A percentile compares a stretch with the other conserved stretches of the same genome.
These are phyloP conservation scores for Naganishia albida DNA, from an alignment of 1,284 basidiomycete genomes.

Conservation along the genomic window DNA sequence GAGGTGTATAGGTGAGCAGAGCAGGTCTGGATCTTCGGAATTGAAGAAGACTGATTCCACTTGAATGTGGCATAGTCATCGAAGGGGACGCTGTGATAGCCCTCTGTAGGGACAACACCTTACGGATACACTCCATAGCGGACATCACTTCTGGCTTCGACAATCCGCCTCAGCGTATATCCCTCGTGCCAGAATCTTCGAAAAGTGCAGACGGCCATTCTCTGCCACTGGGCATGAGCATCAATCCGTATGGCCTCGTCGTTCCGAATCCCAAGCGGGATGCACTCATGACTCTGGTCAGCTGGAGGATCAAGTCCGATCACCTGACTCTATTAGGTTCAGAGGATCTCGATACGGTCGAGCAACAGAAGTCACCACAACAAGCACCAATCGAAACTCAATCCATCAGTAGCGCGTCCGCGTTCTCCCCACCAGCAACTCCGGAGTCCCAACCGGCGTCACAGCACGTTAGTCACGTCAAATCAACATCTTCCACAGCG, in stretches of 20 bases:
- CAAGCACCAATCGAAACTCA: constrained; percentile 39
- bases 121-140: constrained; percentile 77
- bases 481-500: constrained; percentile 41
- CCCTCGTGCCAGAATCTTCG: constrained; percentile 45
- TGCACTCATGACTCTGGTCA: constrained; percentile 31
- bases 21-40: not conserved
- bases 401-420: constrained; percentile 46
- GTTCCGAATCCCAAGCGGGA: constrained; percentile 49
- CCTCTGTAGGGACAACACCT: constrained; percentile 71
- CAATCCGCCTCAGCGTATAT: constrained; percentile 67
- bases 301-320: constrained; percentile 37
- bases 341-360: not conserved
- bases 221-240: constrained; percentile 53
- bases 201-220: not conserved
- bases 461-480: too few species aligned
- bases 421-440: constrained; percentile 5
- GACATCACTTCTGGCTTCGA: constrained; percentile 58
- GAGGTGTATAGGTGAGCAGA: constrained; percentile 66
- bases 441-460: not conserved
- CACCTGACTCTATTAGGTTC: not conserved
- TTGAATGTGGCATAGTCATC: constrained; percentile 60
- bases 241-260: constrained; percentile 51
- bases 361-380: not conserved
- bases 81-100: constrained; percentile 79
- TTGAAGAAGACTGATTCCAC: constrained; percentile 20